Evolutionary conservation across 140 eudicot genomes (phyloP), one percentile per base, ranked within the genome.

Genomic region (Oenanthe javanica): DNA sequence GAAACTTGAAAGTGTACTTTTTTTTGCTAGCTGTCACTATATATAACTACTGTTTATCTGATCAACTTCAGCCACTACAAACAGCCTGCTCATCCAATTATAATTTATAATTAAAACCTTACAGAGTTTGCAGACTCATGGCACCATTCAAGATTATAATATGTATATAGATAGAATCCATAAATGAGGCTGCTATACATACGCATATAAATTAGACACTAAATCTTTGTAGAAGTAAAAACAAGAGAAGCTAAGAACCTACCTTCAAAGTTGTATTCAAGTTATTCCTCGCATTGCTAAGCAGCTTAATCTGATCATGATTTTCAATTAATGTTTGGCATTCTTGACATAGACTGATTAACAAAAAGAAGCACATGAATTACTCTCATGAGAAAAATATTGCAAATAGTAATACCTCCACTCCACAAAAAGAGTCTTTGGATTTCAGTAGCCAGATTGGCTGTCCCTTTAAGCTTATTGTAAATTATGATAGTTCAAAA

Each of bases 261-360:
- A 93, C 99, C 97, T 95, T 95, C 82, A 95, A 85, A 66, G 99
- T 93, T 23, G 96, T 95, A 91, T 93, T 95, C 80, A 95, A 85
- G 86, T 95, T 95, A 80, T 95, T 95, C 89, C 99, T 87, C 1
- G 91, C 96, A 87, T 95, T 95, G 85, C 99, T 95, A 81, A 95
- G 96, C 81, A 93, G 93, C 89, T 95, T 95, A 77, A 95, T 95
- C 84, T 95, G 96, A 75, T 95, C 99, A 80, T 95, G 99, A 87
- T 95, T 95, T 77, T 95, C 99, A 42, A 95, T 95, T 78, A 95
- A 82, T 27, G 98, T 95, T 81, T 95, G 99, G 84, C 99, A 95
- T 87, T 95, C 99, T 86, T 83, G 93, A 84, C 99, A 95, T 63
- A 95, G 79, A 89, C 99, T 95, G 84, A 47, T 76, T 54, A 72